A percentile compares a stretch with the other conserved stretches of the same genome.
phyloP scores from a whole-genome alignment of 2,329 filamentous ascomycete species.

The Colletotrichum lentis region DNA sequence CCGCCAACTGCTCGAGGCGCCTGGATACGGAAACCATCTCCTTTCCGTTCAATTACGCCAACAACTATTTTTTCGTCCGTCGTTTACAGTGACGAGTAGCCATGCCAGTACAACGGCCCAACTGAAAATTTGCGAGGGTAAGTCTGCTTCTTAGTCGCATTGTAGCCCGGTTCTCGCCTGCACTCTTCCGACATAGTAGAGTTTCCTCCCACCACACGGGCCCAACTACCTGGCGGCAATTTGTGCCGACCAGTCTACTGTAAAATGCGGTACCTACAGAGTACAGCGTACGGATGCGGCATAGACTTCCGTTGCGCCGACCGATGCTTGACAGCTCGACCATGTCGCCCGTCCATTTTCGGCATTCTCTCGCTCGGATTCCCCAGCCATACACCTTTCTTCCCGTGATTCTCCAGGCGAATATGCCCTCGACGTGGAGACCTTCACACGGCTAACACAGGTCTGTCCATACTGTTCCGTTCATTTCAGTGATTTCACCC shows the following conservation, averaged over 20 bases:
- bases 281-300: too few relatives aligned
- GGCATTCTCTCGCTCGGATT: constrained; percentile 23
- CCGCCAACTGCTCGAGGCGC: constrained; percentile 1
- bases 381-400: constrained; percentile 19
- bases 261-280: too few relatives aligned
- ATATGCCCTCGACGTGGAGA: constrained; percentile 10
- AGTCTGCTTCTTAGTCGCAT: constrained; percentile 2
- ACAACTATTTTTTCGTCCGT: neutral
- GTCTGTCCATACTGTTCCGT: neutral
- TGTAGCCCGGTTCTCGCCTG: neutral
- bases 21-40: constrained; percentile 15
- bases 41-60: neutral
- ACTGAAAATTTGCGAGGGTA: neutral
- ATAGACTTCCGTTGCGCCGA: constrained; percentile 4
- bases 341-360: constrained; percentile 20
- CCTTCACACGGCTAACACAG: constrained; percentile 10
- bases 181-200: neutral
- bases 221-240: constrained; percentile 22
- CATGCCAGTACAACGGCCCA: constrained; percentile 1
- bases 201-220: constrained; percentile 17
- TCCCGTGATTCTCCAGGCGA: constrained; percentile 14
- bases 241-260: constrained; percentile 27
- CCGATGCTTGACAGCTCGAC: constrained; percentile 16
- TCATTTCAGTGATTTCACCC: neutral
- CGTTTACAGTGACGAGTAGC: neutral